phyloP scores from a whole-genome alignment of 306 rosid species.

The Castanea mollissima region DNA sequence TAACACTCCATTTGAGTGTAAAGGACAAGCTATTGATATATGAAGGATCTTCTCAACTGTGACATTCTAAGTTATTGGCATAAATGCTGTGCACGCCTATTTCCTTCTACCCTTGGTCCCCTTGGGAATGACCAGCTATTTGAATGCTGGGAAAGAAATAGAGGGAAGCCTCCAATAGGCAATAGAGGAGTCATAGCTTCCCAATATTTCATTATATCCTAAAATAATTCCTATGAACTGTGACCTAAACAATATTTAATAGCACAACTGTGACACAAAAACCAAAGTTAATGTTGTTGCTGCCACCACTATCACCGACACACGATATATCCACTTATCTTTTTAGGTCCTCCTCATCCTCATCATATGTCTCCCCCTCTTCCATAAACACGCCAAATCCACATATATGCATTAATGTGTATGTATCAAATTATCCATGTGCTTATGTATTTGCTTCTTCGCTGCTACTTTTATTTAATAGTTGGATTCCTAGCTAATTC shows the following conservation, averaged over 20 bases:
- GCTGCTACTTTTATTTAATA: neutral
- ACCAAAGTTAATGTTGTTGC: neutral
- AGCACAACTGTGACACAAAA: neutral
- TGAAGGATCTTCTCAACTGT: neutral
- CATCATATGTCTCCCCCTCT: too few species aligned
- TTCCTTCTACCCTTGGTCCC: neutral
- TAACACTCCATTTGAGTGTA: neutral
- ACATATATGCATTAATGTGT: too few species aligned
- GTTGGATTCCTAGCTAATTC: neutral
- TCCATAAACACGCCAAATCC: too few species aligned
- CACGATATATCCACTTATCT: too few species aligned
- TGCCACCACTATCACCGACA: too few species aligned
- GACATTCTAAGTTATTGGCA: neutral
- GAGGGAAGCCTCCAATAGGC: neutral
- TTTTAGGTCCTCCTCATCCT: too few species aligned
- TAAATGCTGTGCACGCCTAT: neutral
- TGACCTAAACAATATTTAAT: too few species aligned
- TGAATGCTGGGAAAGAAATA: neutral
- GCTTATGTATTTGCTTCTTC: neutral
- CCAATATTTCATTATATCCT: neutral
- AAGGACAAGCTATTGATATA: neutral
- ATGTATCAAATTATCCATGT: neutral
- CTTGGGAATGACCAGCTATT: neutral
- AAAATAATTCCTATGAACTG: neutral
- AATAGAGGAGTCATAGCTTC: neutral